Base-by-base conservation (phyloP, 345 rosid species). In the Moricandia arvensis region DNA sequence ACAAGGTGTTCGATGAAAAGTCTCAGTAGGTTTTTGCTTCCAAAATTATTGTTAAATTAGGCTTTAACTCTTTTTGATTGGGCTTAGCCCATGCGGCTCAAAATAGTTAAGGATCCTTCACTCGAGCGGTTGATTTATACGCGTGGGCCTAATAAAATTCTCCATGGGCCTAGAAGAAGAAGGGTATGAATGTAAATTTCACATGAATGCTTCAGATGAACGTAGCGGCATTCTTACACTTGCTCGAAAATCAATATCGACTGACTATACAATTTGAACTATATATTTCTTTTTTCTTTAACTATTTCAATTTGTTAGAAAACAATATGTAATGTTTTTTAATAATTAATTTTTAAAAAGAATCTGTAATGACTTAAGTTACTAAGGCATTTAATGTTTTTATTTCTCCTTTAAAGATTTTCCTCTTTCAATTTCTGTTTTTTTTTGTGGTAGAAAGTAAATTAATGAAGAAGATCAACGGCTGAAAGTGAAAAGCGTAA, bases 71-170 rank as follows among this genome's bases (percentile, higher is more conserved):
- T 47, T 33, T 24, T 75, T 0, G 7, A 75, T 12, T 57, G 72
- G 80, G 76, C 68, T 8, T 57, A 60, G 75, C 75, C 37, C 49
- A 21, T 7, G 7, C 30, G 80, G 72, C 80, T 65, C 71, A 71
- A 69, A 62, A 9, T 0, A 0, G 27, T 57, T 53, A 30, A 10
- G n/a, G n/a, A n/a, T n/a, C 18, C 18, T 59, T 4, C 8, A 7
- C 21, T 30, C 9, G 5, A 33, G 61, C 37, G 54, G 55, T 62
- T 33, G 34, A 8, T 31, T 6, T 3, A 4, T 26, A 37, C 60
- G 30, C 45, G 71, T 16, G 60, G 16, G 2, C 4, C 24, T 0
- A 61, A 31, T 7, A 47, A 18, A 38, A 0, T 30, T 0, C 12
- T 4, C 21, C 59, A 55, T 65, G 66, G 6, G 49, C 35, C 30